Conservation (phyloP, 768 basidiomycete species). For the Kwoniella shandongensis region DNA sequence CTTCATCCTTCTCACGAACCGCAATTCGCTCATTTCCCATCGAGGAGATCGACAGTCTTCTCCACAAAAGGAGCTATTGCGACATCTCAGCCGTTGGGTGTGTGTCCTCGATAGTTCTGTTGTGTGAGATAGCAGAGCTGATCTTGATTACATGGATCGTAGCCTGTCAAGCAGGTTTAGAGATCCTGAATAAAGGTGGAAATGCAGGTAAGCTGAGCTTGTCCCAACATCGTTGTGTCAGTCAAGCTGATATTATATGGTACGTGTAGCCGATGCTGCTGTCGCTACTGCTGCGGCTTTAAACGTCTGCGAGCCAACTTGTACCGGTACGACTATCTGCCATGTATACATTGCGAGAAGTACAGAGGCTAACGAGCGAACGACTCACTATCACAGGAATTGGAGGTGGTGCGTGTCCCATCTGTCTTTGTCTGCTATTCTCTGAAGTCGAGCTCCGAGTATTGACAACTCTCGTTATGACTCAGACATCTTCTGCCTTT, state of each 20-base stretch:
- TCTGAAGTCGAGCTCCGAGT: not conserved
- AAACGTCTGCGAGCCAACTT: conserved; percentile 80
- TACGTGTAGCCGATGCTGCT: conserved; percentile 81
- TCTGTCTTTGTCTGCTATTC: not conserved
- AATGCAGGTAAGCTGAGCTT: conserved; percentile 75
- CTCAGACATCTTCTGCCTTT: conserved; percentile 70
- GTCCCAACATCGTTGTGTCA: not conserved
- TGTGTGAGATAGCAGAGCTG: conserved; percentile 10
- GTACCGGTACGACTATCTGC: conserved; percentile 81
- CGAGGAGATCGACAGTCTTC: conserved; percentile 82
- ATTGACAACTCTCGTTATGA: not conserved
- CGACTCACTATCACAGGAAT: too few relatives aligned
- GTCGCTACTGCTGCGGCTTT: conserved; percentile 89
- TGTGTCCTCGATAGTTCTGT: not conserved
- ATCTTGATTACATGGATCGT: conserved; percentile 49
- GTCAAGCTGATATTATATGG: not conserved
- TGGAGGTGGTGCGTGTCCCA: conserved; percentile 47
- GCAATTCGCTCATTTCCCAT: conserved; percentile 70
- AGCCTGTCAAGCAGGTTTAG: conserved; percentile 85
- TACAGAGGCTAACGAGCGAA: too few relatives aligned
- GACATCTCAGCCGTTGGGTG: conserved; percentile 70
- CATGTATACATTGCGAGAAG: too few relatives aligned
- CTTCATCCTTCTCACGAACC: conserved; percentile 66
- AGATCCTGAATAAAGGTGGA: conserved; percentile 87
- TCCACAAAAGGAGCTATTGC: conserved; percentile 83